These are phyloP conservation scores for Trichoderma sp. DNA, from an alignment of 2,329 filamentous ascomycete species.

Conservation along the genomic window DNA sequence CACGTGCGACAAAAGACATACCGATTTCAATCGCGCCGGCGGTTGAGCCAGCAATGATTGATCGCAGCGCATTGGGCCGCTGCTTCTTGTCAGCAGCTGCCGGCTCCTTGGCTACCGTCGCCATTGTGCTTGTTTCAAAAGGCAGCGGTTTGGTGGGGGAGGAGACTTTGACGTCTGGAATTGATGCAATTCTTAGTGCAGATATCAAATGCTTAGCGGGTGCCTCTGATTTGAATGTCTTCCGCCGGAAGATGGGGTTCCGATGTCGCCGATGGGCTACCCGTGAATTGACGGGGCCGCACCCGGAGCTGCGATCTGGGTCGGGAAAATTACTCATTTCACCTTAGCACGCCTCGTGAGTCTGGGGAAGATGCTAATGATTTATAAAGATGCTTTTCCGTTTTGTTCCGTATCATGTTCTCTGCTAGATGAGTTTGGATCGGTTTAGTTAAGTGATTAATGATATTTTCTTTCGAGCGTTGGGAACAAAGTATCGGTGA, in stretches of 20 bases:
- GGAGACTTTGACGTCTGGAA: background rate
- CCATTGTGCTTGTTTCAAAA: conserved; percentile 26
- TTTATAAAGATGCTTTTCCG: background rate
- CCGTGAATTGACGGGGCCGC: conserved; percentile 3
- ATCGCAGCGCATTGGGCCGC: conserved; percentile 76
- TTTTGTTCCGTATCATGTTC: background rate
- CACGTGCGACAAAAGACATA: conserved; percentile 40
- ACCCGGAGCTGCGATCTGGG: conserved; percentile 12
- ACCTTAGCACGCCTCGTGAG: background rate
- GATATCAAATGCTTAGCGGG: background rate
- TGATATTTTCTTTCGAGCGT: background rate
- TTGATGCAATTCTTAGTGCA: background rate
- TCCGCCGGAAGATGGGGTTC: conserved; percentile 19
- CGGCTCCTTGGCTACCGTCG: conserved; percentile 28
- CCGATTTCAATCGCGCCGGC: conserved; percentile 93
- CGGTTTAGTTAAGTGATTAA: background rate
- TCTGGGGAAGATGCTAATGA: background rate
- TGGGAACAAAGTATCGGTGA: background rate
- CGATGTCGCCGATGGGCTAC: conserved; percentile 19
- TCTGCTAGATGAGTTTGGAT: background rate
- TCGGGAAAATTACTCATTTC: conserved; percentile 18
- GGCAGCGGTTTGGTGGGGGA: background rate
- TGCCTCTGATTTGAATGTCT: conserved; percentile 4
- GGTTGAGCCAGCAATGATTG: conserved; percentile 87
- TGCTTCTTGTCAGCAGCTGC: conserved; percentile 38